Base-by-base conservation (phyloP, 2,329 filamentous ascomycete species). In the Sarocladium brachiariae region DNA sequence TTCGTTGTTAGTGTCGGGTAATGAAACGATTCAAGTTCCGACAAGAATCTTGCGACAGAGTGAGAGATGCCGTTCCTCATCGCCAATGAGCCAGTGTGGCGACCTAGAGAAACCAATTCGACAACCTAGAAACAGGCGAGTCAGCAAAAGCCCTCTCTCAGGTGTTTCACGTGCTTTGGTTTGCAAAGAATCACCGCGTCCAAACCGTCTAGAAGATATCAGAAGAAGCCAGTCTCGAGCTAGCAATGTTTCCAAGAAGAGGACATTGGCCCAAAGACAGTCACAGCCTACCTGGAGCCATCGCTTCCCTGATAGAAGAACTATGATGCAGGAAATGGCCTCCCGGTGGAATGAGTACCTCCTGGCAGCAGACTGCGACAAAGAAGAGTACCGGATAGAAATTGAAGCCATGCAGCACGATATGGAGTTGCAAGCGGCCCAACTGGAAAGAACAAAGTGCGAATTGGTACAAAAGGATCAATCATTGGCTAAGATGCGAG, bases 311-410 rank as follows among this genome's bases (percentile, higher is more conserved):
- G 46, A 35, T 19, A 23, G 30, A 24, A 49, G 21, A 35, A 43
- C 55, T 6, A 59, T 60, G 14, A 67, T 69, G 65, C 54, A 61
- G 10, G 57, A 65, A 11, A 57, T 67, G 21, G 63, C 63, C 25
- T 50, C 60, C 3, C 55, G 59, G 23, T 66, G 64, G 65, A 69
- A 69, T 30, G 58, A 68, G 37, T 67, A 62, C 37, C 56, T 69
- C 10, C 53, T 55, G 18, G 58, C 66, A 16, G 54, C 57, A 10
- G 60, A 66, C 27, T 56, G 62, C 21, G 65, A 68, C 43, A 59
- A 54, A 11, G 35, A 52, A 6, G 56, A 61, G 37, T 60, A 59
- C 13, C 51, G 52, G 9, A 37, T 21, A n/a, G 59, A 66, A 25
- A 62, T 65, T 45, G 50, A 59, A 8, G 50, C 50, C 4, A 59